phyloP scores from a whole-genome alignment of 1,284 basidiomycete genomes.

The Boletus sp. region DNA sequence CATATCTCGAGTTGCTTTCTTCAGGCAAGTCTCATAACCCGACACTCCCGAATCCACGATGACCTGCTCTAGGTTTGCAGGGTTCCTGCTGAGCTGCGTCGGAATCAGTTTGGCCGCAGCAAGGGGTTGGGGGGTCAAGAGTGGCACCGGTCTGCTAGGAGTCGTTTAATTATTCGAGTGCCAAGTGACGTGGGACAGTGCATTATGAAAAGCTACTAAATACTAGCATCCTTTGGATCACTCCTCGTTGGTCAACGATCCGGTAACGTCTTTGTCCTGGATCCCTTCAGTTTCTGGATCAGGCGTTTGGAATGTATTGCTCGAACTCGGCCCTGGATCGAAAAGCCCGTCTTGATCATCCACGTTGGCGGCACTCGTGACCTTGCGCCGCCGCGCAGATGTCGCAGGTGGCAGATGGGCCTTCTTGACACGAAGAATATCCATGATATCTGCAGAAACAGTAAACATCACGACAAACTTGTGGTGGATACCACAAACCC shows the following conservation, averaged over 20 bases:
- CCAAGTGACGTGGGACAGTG: not conserved
- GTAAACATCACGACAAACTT: constrained; percentile 11
- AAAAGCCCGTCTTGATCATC: constrained; percentile 30
- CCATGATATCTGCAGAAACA: constrained; percentile 66
- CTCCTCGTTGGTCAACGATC: constrained; percentile 60
- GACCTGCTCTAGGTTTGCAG: constrained; percentile 60
- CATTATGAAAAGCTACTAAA: constrained; percentile 5
- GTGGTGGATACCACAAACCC: constrained; percentile 47
- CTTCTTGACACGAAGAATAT: constrained; percentile 74
- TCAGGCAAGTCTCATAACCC: constrained; percentile 52
- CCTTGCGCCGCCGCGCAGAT: constrained; percentile 49
- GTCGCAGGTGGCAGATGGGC: constrained; percentile 52
- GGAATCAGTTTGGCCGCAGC: constrained; percentile 75
- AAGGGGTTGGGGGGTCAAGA: constrained; percentile 65
- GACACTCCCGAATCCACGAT: not conserved
- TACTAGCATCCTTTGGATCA: constrained; percentile 42
- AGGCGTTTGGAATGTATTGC: constrained; percentile 15
- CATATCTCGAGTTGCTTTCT: constrained; percentile 81
- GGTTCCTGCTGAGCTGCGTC: constrained; percentile 78
- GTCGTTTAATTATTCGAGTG: constrained; percentile 44
- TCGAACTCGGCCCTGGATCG: constrained; percentile 32
- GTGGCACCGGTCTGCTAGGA: constrained; percentile 63
- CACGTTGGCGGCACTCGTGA: constrained; percentile 58
- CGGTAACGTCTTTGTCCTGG: constrained; percentile 56
- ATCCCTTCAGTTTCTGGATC: constrained; percentile 14